A percentile compares a stretch with the other conserved stretches of the same genome.
Evolutionary conservation across 1,139 yeast genomes (phyloP).

Genomic region (Dujonia santamariae): DNA sequence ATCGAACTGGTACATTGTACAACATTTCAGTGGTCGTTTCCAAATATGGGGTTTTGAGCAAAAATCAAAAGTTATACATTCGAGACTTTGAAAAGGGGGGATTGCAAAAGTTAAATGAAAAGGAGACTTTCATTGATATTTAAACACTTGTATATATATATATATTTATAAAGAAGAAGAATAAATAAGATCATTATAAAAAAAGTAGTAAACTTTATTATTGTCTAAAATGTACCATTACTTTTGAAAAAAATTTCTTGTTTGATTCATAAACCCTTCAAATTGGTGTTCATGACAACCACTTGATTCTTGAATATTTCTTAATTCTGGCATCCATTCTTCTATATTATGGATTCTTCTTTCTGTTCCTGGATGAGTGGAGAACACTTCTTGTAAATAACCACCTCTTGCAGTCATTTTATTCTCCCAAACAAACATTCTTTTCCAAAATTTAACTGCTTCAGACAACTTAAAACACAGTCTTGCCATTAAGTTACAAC

Average conservation of each 20-base stretch:
- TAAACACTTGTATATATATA: background rate
- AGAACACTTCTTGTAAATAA: constrained; percentile 56
- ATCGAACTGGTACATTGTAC: too few relatives aligned
- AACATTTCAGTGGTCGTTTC: constrained; percentile 25
- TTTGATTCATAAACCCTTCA: constrained; percentile 16
- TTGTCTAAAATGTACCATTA: background rate
- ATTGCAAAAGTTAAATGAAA: constrained; percentile 7
- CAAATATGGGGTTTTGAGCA: constrained; percentile 16
- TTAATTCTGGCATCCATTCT: constrained; percentile 73
- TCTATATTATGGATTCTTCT: constrained; percentile 68
- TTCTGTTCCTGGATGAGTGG: constrained; percentile 88
- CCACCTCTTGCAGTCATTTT: constrained; percentile 17
- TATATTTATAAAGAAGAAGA: background rate
- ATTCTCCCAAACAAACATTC: constrained; percentile 68
- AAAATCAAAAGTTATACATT: constrained; percentile 10
- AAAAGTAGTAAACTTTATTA: background rate
- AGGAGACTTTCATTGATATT: background rate
- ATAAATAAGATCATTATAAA: too few relatives aligned
- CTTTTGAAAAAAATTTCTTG: constrained; percentile 1
- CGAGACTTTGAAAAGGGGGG: constrained; percentile 13
- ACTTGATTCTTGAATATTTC: constrained; percentile 31
- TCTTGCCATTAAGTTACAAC: constrained; percentile 83
- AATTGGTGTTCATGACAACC: constrained; percentile 27
- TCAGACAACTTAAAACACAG: constrained; percentile 81
- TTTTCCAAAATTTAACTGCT: constrained; percentile 74